phyloP scores from a whole-genome alignment of 2,329 filamentous ascomycete species.

The Stachybotrys echinatus region DNA sequence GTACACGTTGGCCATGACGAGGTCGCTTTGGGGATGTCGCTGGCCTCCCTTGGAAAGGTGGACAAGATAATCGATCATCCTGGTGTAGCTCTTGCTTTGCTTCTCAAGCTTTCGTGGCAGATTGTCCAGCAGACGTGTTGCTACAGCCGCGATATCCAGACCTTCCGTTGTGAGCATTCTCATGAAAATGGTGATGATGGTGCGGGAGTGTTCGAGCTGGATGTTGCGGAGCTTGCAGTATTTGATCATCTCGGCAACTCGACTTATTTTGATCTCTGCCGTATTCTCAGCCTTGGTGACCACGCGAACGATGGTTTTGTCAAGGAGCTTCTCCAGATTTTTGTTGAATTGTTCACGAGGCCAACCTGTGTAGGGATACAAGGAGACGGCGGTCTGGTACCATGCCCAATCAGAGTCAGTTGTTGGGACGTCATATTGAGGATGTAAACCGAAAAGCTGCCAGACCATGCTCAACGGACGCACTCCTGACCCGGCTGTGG shows the following conservation, averaged over 20 bases:
- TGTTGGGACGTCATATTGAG: conserved; percentile 8
- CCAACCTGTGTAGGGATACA: conserved; percentile 13
- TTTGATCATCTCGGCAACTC: conserved; percentile 6
- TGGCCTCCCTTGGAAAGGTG: conserved; percentile 8
- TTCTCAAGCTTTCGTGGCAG: conserved; percentile 6
- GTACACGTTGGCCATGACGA: conserved; percentile 7
- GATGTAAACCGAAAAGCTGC: conserved; percentile 9
- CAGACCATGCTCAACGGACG: conserved; percentile 12
- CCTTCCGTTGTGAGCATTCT: conserved; percentile 7
- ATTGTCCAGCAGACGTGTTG: conserved; percentile 5
- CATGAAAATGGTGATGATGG: conserved; percentile 10
- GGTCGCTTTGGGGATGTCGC: conserved; percentile 2
- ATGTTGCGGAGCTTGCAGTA: conserved; percentile 11
- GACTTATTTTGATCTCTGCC: conserved; percentile 4
- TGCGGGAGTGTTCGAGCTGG: conserved; percentile 11
- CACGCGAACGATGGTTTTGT: conserved; percentile 10
- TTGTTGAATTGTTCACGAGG: conserved; percentile 6
- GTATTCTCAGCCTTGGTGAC: conserved; percentile 10
- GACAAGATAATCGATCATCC: conserved; percentile 7
- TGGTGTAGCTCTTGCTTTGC: conserved; percentile 8
- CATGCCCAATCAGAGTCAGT: conserved; percentile 9
- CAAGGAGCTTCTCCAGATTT: conserved; percentile 9
- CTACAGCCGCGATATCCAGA: conserved; percentile 1
- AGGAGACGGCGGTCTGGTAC: conserved; percentile 9
- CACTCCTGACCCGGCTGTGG: conserved; percentile 10